Base-by-base conservation (phyloP, 2,329 filamentous ascomycete genomes). In the Aspergillus fructus region DNA sequence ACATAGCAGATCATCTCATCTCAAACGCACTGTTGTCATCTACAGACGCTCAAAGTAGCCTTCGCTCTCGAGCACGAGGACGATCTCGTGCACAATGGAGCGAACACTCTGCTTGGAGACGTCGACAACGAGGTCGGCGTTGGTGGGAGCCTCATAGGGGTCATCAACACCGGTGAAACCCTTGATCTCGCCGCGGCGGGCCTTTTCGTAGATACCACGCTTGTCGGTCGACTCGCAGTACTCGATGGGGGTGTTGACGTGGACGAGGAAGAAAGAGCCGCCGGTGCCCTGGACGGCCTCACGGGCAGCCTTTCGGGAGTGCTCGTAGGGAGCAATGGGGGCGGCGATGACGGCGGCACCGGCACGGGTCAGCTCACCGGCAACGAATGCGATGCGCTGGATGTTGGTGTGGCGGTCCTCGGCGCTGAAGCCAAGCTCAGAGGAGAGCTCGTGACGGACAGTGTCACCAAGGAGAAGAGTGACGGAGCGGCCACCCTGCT, bases 91-190 rank as follows among this genome's bases (percentile, higher is more conserved):
- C 53, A 99, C 94, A 61, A 93, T 93, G 59, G 90, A 94, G 71
- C 94, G 85, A 48, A 97, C 93, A 64, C 86, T 90, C 77, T 90
- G 91, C 84, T 89, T 94, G 78, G 90, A 88, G 55, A 89, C 75
- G 76, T 97, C 89, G 40, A 97, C 93, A 5, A 86, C 85, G 64
- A 99, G 81, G 74, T 97, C 87, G 33, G 93, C 85, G 78, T 93
- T 92, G 65, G 78, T 69, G 9, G 94, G 94, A 21, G 77, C 73
- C 86, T 99, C 94, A 73, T 99, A 99, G 49, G 94, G 93, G 80
- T 97, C 93, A 73, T 97, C 93, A 56, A 99, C 92, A 69, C 94
- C 94, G 7, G 94, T 99, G 84, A 99, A 99, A 63, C 93, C 93
- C 86, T 93, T 94, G 78, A 99, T 96, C 81, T 96, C 90, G 58